Evolutionary conservation across 1,284 basidiomycete genomes (phyloP), one percentile per base, ranked within the genome.

Genomic region (Pyrrhoderma lamaoense): DNA sequence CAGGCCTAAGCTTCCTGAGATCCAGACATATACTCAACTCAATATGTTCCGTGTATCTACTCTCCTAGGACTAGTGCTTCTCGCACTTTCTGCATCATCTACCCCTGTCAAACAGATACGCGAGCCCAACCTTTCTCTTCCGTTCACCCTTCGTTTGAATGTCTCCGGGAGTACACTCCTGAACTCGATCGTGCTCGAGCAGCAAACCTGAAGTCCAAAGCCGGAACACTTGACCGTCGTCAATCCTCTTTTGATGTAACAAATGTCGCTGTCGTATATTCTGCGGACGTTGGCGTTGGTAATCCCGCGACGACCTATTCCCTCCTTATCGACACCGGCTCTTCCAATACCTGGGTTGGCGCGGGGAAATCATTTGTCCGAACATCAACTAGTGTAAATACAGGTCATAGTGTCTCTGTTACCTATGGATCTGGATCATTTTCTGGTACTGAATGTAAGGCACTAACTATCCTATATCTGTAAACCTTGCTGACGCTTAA

Each of bases 271-370:
- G 44, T 51, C 13, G 36, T 25, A 14, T 49, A 53, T 45, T 31
- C 43, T 23, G 45, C 52, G 36, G 51, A 39, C 9, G 51, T 57
- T 34, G 56, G 56, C 14, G 54, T 57, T 19, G 56, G 56, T 7
- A 57, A 40, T 39, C 56, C 56, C 2, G 25, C 56, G 8, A 57
- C 56, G 9, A 42, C 48, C 18, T 53, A 58, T 45, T 42, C 44
- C 38, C 49, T 59, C 3, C 42, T 59, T 25, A 56, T 59, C 27
- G 58, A 59, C 46, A 59, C 57, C 2, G 58, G 58, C 22, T 52
- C 50, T n/a, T 58, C 57, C 13, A 59, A 59, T 35, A 59, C 58
- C 14, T 59, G 58, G 58, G 50, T 54, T 23, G 55, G 52, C 25
- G 58, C 58, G 9, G 57, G 52, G 23, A 58, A 44, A 16, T 13